A percentile compares a stretch with the other conserved stretches of the same genome.
Evolutionary conservation across 1,284 basidiomycete genomes (phyloP).

Genomic region (Puccinia polysora): DNA sequence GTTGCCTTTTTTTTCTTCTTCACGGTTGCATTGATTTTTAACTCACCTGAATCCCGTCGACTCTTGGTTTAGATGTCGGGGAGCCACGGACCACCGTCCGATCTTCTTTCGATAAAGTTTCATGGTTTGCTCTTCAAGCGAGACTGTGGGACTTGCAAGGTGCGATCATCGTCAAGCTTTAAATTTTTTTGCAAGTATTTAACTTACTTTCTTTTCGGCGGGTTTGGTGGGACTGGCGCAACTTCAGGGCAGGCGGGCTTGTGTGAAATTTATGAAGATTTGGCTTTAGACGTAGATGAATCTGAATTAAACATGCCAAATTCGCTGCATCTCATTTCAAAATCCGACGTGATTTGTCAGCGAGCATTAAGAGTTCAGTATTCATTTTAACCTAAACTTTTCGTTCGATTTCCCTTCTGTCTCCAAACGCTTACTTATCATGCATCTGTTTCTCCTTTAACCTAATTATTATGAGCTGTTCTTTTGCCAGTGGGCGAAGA

Average conservation of each 20-base stretch:
- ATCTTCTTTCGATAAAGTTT: slow-evolving; percentile 34
- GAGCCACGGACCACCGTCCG: not conserved
- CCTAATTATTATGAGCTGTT: not conserved
- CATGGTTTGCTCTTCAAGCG: slow-evolving; percentile 43
- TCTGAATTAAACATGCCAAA: slow-evolving; percentile 6
- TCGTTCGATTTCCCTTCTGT: not conserved
- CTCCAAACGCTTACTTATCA: no score
- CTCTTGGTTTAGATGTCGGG: not conserved
- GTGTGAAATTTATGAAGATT: slow-evolving; percentile 43
- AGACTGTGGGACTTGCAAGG: slow-evolving; percentile 41
- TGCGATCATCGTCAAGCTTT: not conserved
- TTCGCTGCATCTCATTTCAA: slow-evolving; percentile 27
- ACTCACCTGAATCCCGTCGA: no score
- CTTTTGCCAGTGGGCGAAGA: slow-evolving; percentile 24
- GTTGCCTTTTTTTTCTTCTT: no score
- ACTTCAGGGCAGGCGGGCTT: slow-evolving; percentile 25
- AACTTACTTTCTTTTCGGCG: no score
- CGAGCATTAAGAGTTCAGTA: slow-evolving; percentile 19
- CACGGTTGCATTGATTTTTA: no score
- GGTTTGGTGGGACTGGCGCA: no score
- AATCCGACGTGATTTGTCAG: slow-evolving; percentile 33
- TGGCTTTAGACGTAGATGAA: slow-evolving; percentile 19
- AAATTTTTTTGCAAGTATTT: not conserved
- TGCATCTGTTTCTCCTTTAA: not conserved
- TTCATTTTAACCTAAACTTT: not conserved